Evolutionary conservation across 768 basidiomycete species (phyloP), one percentile per base, ranked within the genome.

Genomic region (Cantharellus cinnabarinus): DNA sequence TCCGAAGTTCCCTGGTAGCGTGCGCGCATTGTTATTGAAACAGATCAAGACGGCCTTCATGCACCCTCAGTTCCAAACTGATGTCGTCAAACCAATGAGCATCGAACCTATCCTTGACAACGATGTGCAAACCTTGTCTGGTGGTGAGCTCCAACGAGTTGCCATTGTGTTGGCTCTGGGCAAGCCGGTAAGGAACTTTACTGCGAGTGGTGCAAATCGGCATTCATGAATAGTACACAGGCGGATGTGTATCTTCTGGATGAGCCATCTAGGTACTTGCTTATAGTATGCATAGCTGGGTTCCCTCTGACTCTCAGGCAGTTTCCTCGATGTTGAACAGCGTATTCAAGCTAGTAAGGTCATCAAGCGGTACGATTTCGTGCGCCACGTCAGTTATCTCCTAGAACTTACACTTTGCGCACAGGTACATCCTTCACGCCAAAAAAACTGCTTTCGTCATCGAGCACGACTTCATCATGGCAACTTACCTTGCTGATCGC

Each of bases 401-500:
- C 52, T 54, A 35, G 52, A 14, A 10, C 52, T 54, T 38, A 10
- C 34, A 54, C 52, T 10, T 7, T 54, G 20, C 29, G 40, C 2
- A 4, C 59, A 85, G 85, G 54, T 97, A 94, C 72, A 89, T 99
- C 67, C 81, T 98, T 39, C 87, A 95, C 67, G 80, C 90, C 10
- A 95, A 95, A 76, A 91, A 93, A 74, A 98, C 93, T 1, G 95
- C 95, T 0, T 97, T 99, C 70, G 79, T 99, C 66, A 97, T 99
- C 67, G 95, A 99, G 77, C 95, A 99, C 81, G 94, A 98, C 75
- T 97, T 99, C 71, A 95, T 98, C 74, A 97, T 97, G 94, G 93
- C 94, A 2, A 97, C 94, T 2, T 98, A 99, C 71, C 85, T 99
- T 59, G 94, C 95, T 48, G 95, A 99, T 69, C 85, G 94, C 52